Evolutionary conservation across 2,329 filamentous ascomycete genomes (phyloP), one percentile per base, ranked within the genome.

Genomic region (Pestalotiopsis sp.): DNA sequence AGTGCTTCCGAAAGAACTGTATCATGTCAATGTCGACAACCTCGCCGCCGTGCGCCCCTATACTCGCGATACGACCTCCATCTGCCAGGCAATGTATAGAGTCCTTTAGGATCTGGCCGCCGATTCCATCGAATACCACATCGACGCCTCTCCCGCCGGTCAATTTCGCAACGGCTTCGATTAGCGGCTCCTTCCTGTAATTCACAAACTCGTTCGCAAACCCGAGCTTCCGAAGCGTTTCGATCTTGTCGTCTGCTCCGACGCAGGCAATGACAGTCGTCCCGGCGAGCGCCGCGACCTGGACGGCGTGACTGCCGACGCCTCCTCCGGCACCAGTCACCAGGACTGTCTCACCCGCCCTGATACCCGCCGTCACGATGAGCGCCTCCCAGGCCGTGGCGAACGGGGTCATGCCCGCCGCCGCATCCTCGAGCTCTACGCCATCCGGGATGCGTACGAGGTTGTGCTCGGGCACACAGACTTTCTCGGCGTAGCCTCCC

Each of bases 1-100:
- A 49, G 36, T 66, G 64, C 27, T 59, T 66, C 25, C 64, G 64
- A 27, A 66, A 66, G 52, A 66, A 59, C 64, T 57, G 36, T 25
- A 66, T 66, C 64, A 66, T 66, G 27, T 66, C 64, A 20, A 66
- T n/a, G 27, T 66, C 64, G 6, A 66, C 64, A 11, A 58, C 31
- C 64, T 66, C 64, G 14, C 64, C 64, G 36, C 25, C 64, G 25
- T 66, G 64, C 13, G 64, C 64, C 6, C 64, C 64, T 27, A 66
- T 66, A 38, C 25, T 36, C 14, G 64, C 64, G 36, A 66, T 45
- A 14, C 64, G 45, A 17, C 64, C 64, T 13, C 64, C 64, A 14
- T 66, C 49, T 20, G 52, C 49, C 13, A 66, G 64, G 25, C 45
- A 57, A 2, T 66, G 23, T 14, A 66, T 66, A 23, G 41, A 56